Conservation (phyloP, 2,329 filamentous ascomycete species). For the Cladosporium oxysporum region DNA sequence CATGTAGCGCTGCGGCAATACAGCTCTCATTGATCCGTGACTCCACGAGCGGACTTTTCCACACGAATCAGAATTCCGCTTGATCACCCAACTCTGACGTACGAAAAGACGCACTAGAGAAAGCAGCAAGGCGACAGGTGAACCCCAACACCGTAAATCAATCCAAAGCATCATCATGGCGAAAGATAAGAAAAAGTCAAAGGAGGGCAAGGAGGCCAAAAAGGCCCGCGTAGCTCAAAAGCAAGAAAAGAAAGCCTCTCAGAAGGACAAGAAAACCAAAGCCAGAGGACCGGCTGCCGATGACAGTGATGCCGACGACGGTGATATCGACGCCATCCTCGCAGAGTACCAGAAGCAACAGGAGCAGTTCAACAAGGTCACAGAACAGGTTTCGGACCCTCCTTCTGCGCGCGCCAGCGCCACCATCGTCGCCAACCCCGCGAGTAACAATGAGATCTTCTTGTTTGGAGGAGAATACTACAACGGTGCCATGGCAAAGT, state of each 20-base stretch:
- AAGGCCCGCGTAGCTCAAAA: conserved; percentile 45
- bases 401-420: conserved; percentile 78
- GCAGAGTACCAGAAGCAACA: conserved; percentile 90
- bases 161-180: conserved; percentile 40
- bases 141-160: background rate
- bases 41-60: conserved; percentile 4
- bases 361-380: conserved; percentile 91
- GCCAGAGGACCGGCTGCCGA: conserved; percentile 69
- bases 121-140: background rate
- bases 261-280: conserved; percentile 80
- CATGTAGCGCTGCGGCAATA: background rate
- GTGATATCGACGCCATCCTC: conserved; percentile 89
- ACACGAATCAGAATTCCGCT: conserved; percentile 7
- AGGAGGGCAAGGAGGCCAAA: conserved; percentile 36
- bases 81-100: conserved; percentile 4
- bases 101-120: background rate
- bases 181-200: conserved; percentile 48
- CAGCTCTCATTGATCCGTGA: background rate
- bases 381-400: conserved; percentile 71
- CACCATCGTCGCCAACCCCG: conserved; percentile 80
- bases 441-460: conserved; percentile 83
- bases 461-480: conserved; percentile 95
- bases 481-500: conserved; percentile 80
- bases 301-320: conserved; percentile 87
- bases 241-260: conserved; percentile 61